phyloP scores from a whole-genome alignment of 108 stramenopile species.

The Cyclotella choctawhatcheeana region DNA sequence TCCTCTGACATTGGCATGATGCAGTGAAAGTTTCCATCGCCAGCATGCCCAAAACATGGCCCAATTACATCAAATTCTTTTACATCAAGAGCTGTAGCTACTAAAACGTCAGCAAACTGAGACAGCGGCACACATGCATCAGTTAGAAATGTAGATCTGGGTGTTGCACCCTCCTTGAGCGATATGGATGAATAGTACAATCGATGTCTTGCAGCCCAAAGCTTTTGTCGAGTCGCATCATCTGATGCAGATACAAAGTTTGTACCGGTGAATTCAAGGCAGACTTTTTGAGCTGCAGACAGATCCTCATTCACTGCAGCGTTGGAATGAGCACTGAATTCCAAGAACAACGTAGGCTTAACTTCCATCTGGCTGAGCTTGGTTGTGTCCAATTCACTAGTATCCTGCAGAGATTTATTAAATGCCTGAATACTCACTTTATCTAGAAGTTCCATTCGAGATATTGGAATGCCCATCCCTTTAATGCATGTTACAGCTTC shows the following conservation, averaged over 20 bases:
- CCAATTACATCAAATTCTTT: conserved; percentile 72
- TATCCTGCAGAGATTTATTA: conserved; percentile 46
- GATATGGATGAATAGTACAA: conserved; percentile 82
- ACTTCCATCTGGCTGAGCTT: conserved; percentile 44
- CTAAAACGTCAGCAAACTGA: conserved; percentile 81
- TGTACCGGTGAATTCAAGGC: conserved; percentile 54
- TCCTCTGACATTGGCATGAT: conserved; percentile 77
- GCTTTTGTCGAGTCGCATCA: conserved; percentile 65
- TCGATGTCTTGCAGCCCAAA: conserved; percentile 90
- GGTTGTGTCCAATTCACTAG: conserved; percentile 5
- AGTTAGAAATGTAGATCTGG: conserved; percentile 67
- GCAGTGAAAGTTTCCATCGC: conserved; percentile 97
- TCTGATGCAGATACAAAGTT: conserved; percentile 63
- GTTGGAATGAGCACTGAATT: conserved; percentile 73
- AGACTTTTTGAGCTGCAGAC: conserved; percentile 52
- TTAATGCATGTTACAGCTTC: conserved; percentile 76
- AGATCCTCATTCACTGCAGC: conserved; percentile 57
- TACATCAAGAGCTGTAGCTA: conserved; percentile 72
- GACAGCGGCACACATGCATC: conserved; percentile 96
- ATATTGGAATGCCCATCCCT: conserved; percentile 67
- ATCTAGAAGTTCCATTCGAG: conserved; percentile 87
- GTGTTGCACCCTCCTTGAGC: conserved; percentile 52
- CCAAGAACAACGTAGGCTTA: conserved; percentile 81
- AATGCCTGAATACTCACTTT: conserved; percentile 71
- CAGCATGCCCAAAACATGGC: conserved; percentile 95